Evolutionary conservation across 2,329 filamentous ascomycete species (phyloP), one percentile per base, ranked within the genome.

Genomic region (Rasamsonia emersonii): DNA sequence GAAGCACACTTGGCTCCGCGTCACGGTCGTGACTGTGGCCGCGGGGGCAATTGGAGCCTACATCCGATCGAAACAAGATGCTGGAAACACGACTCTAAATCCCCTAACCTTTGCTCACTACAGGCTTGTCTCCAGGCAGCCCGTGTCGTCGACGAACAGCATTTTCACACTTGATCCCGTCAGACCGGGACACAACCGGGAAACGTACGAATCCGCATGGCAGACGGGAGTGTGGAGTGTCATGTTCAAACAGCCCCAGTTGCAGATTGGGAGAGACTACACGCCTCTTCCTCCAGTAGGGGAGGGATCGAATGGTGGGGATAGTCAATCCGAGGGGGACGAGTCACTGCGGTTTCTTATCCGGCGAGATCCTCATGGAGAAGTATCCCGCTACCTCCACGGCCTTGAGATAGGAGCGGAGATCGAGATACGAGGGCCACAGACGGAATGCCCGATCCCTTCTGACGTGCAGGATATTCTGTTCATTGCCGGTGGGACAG

Each of bases 261-360:
- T 96, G 36, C 88, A 95, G 60, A 93, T 98, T 46, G 84, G 85
- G 25, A 68, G 91, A 40, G 79, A 86, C 36, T 98, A 98, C 59
- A 96, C 91, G 3, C 86, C 89, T 1, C 65, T 98, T 0, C 89
- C 86, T 0, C 71, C 76, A n/a, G 11, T 27, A 13, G 21, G 17
- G 13, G 18, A 19, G 24, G n/a, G 47, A 50, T 9, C 37, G 19
- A 33, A 39, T 15, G 34, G 40, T 24, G 9, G 9, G 7, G 29
- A 31, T 9, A 15, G 20, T 16, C 17, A 16, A 13, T 28, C 18
- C 10, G 21, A 14, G 13, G 20, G 13, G 5, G 46, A 56, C 18
- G 43, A 67, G 24, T 54, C 63, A 2, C 49, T 94, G 33, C 69
- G 81, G 6, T 79, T 96, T 39, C 71, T 93, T 39, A 79, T 96